phyloP scores from a whole-genome alignment of 129 eudicot genomes.

The Rutidosis leptorrhynchoides region DNA sequence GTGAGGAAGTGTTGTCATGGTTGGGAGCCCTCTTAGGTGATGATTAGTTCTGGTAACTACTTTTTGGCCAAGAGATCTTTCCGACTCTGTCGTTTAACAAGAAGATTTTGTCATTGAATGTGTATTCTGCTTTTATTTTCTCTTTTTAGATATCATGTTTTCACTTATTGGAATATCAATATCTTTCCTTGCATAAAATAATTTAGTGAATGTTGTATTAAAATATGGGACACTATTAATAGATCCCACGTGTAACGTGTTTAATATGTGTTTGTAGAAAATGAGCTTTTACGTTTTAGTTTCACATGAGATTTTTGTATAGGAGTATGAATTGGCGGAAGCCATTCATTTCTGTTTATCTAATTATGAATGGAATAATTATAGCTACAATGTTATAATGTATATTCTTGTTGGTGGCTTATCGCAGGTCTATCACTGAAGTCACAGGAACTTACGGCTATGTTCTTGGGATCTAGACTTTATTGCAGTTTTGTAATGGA shows the following conservation, averaged over 20 bases:
- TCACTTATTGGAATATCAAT: neutral
- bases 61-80: neutral
- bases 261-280: neutral
- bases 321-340: neutral
- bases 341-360: too few species aligned
- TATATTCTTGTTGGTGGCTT: neutral
- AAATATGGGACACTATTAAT: too few species aligned
- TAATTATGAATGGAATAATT: neutral
- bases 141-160: neutral
- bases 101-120: neutral
- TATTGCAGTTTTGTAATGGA: constrained; percentile 58
- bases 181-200: too few species aligned
- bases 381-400: neutral
- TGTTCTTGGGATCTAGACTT: constrained; percentile 39
- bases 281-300: neutral
- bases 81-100: neutral
- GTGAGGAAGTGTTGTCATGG: too few species aligned
- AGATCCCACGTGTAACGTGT: neutral
- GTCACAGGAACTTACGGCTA: constrained; percentile 44
- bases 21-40: too few species aligned
- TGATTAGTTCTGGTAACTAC: neutral
- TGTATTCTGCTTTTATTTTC: too few species aligned
- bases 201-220: neutral
- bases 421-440: constrained; percentile 44
- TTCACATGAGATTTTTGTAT: neutral